Base-by-base conservation (phyloP, 306 rosid genomes). In the Fagus crenata region DNA sequence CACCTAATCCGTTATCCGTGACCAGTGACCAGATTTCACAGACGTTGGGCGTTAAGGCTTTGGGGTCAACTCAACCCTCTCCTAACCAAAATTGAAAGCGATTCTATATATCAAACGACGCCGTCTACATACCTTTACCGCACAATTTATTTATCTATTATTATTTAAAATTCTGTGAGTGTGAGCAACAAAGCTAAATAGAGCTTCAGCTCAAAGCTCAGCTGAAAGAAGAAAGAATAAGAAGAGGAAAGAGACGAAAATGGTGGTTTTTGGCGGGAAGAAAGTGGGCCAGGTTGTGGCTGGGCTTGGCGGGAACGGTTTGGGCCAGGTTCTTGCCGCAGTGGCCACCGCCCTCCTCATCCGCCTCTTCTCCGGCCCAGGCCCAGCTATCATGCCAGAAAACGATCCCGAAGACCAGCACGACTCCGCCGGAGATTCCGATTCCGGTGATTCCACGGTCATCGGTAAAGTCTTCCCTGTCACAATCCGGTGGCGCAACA, bases 351-450 rank as follows among this genome's bases (percentile, higher is more conserved):
- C 95, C 17, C 55, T 94, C 36, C 84, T 94, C 9, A 42, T 92
- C 85, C 98, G 98, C 49, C 77, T 89, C 70, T 83, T 94, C 87
- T 81, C 93, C 37, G 86, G 86, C 32, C 92, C 93, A 4, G 92
- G 93, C 74, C 94, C 97, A 3, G 92, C 76, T n/a, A 77, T 86
- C 74, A 75, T 14, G 69, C 88, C 89, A 85, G 95, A 87, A 1
- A 28, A 72, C 51, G 86, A 89, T 13, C 14, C 56, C 46, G 80
- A 67, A 11, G 92, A 80, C 49, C n/a, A 53, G 54, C 79, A 75
- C 31, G 84, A 64, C 49, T 65, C 37, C 71, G 13, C 41, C 15
- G 79, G 69, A 49, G 86, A 58, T 40, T 75, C 56, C 6, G 74
- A 53, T 41, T 68, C 39, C 7, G 84, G 53, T 15, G 89, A 86